These are phyloP conservation scores for Neoascochyta sp. DNA, from an alignment of 2,329 filamentous ascomycete species.

Conservation along the genomic window DNA sequence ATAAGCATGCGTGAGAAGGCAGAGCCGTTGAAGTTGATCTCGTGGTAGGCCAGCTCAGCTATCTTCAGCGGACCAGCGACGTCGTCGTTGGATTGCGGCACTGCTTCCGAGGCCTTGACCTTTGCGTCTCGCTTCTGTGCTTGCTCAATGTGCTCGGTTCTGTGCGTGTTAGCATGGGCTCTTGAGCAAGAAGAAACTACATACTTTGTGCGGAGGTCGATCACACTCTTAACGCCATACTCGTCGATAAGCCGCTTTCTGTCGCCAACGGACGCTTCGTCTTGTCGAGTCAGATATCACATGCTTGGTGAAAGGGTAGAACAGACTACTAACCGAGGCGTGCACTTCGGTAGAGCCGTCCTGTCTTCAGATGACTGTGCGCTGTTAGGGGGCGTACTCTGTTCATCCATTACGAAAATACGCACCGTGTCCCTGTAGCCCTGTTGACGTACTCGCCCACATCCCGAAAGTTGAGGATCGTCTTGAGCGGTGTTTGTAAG, in stretches of 20 bases:
- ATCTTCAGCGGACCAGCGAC: slow-evolving; percentile 59
- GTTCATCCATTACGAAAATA: too few relatives aligned
- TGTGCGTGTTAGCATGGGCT: slow-evolving; percentile 30
- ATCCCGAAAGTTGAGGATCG: slow-evolving; percentile 39
- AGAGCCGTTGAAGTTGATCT: slow-evolving; percentile 71
- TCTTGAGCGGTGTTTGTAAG: slow-evolving; percentile 22
- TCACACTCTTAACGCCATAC: slow-evolving; percentile 65
- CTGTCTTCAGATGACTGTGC: slow-evolving; percentile 22
- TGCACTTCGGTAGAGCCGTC: slow-evolving; percentile 33
- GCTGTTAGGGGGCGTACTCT: slow-evolving; percentile 3
- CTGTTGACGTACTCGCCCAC: slow-evolving; percentile 31
- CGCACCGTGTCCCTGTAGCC: slow-evolving; percentile 15
- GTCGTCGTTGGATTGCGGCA: slow-evolving; percentile 49
- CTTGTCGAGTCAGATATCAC: slow-evolving; percentile 37
- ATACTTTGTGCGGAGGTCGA: slow-evolving; percentile 77
- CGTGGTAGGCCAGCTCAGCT: slow-evolving; percentile 58
- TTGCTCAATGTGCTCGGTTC: slow-evolving; percentile 70
- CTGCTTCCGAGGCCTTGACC: slow-evolving; percentile 43
- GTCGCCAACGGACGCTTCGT: slow-evolving; percentile 68
- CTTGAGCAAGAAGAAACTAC: background rate
- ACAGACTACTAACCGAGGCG: slow-evolving; percentile 28
- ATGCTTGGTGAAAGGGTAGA: background rate
- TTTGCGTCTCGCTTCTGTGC: slow-evolving; percentile 57
- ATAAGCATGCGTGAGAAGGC: slow-evolving; percentile 67
- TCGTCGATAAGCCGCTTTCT: slow-evolving; percentile 56